Evolutionary conservation across 2,329 filamentous ascomycete genomes (phyloP), one percentile per base, ranked within the genome.

Genomic region (Colletotrichum echinochloae): DNA sequence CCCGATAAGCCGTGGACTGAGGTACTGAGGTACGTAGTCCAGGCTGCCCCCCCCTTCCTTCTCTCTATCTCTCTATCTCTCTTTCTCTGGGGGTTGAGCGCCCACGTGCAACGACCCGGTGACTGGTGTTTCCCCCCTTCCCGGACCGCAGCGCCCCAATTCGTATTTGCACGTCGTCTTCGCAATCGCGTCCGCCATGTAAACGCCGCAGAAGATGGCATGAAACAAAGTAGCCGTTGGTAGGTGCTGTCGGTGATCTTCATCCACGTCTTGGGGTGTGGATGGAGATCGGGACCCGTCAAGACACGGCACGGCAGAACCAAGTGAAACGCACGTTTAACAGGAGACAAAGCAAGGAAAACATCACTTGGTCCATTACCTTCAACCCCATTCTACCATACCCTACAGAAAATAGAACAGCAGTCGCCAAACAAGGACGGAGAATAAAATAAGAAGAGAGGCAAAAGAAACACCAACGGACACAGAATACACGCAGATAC

Each of bases 341-440:
- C 12, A 41, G 39, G 18, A 23, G n/a, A n/a, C 5, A 1, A 51
- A 26, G 39, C 49, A 66, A 66, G 56, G 35, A 66, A 57, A 62
- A 64, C 60, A 41, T 67, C 51, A 67, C 67, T 70, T 66, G 61
- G 56, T 64, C 51, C 67, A 70, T 70, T 70, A 66, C 57, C 67
- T 70, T 67, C 63, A 64, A 70, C 63, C 66, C 51, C 61, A 70
- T 70, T 64, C 20, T n/a, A n/a, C 11, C 41, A n/a, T 70, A 70
- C 67, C 64, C 20, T n/a, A 46, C 44, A n/a, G n/a, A n/a, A n/a
- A n/a, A n/a, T n/a, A 66, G 61, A 70, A 64, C 51, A 57, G 55
- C 63, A 61, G 56, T 33, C 56, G 67, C 67, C 56, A 61, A 46
- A 49, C 37, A 39, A 51, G 14, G 33, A 23, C 56, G 39, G 30